Evolutionary conservation across 1,284 basidiomycete genomes (phyloP), one percentile per base, ranked within the genome.

Genomic region (Marasmius fiardii): DNA sequence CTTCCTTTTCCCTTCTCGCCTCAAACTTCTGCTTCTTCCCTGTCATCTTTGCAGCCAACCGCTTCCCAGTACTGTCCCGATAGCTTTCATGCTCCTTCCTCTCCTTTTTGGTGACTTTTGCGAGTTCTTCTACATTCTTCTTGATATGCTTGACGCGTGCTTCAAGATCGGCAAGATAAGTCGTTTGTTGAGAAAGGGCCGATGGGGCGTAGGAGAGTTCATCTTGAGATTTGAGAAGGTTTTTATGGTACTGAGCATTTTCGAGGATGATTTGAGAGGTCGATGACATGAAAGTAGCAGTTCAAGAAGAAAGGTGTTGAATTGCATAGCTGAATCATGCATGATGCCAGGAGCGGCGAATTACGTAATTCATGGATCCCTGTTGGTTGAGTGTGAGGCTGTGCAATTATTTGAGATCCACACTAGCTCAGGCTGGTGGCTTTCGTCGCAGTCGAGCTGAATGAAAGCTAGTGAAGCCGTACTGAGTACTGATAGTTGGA

Each of bases 11-110:
- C 53, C 67, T 72, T 63, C 64, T 74, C 14, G 68, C 72, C 50
- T 71, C 68, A 58, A 68, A 77, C 58, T 74, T 69, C 44, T 73
- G 72, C 57, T 67, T 70, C 57, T 70, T 69, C 2, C 76, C 75
- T 2, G 71, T 65, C 16, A 77, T 52, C 58, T 67, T 73, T 49
- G 72, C 69, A 0, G 73, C 70, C 16, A 76, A 62, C 55, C 71
- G 61, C 39, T 68, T 60, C 11, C 70, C 62, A 4, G 72, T 73
- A 16, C 74, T 73, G 53, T 77, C 71, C 24, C 72, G 64, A 47
- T 75, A 50, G 11, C 61, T 57, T 52, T 72, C 68, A 61, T 78
- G 73, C 54, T 74, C 75, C 61, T 73, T 72, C 50, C 73, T 61
- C 60, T 76, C 74, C 58, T 75, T 77, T 60, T 67, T 72, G 18